Conservation (phyloP, 257 asterid genomes). For the Avicennia marina region DNA sequence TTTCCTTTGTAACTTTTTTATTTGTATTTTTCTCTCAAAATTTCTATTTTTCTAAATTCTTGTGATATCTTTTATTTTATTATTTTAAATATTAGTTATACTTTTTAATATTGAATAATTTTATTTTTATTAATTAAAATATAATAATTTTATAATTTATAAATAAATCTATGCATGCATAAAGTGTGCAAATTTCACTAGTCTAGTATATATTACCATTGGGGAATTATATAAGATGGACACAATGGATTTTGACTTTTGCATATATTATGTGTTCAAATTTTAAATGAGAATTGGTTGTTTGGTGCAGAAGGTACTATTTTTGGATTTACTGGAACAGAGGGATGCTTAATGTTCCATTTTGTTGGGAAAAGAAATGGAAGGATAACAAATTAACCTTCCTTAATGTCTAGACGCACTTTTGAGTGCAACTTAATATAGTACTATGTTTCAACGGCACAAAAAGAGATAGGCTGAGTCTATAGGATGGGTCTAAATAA, state of each 20-base stretch:
- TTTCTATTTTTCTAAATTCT: too few species aligned
- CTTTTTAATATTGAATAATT: too few species aligned
- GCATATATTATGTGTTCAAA: neutral
- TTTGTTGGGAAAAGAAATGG: constrained; percentile 2
- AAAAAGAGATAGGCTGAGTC: neutral
- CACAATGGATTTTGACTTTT: neutral
- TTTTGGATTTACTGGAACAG: neutral
- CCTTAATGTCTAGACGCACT: too few species aligned
- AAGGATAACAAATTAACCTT: neutral
- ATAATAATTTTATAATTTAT: too few species aligned
- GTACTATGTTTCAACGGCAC: neutral
- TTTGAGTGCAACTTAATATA: constrained; percentile 2
- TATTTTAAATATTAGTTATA: too few species aligned
- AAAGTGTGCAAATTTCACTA: too few species aligned
- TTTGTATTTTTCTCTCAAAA: too few species aligned
- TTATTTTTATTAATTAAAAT: too few species aligned
- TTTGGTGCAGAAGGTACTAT: neutral
- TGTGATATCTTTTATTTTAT: too few species aligned
- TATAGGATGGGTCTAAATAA: neutral
- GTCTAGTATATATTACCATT: too few species aligned
- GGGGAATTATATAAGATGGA: neutral
- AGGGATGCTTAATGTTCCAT: neutral
- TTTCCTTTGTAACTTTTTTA: too few species aligned
- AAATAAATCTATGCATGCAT: too few species aligned
- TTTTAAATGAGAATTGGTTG: neutral